These are phyloP conservation scores for Curvularia lunata DNA, from an alignment of 2,329 filamentous ascomycete genomes.

Conservation along the genomic window DNA sequence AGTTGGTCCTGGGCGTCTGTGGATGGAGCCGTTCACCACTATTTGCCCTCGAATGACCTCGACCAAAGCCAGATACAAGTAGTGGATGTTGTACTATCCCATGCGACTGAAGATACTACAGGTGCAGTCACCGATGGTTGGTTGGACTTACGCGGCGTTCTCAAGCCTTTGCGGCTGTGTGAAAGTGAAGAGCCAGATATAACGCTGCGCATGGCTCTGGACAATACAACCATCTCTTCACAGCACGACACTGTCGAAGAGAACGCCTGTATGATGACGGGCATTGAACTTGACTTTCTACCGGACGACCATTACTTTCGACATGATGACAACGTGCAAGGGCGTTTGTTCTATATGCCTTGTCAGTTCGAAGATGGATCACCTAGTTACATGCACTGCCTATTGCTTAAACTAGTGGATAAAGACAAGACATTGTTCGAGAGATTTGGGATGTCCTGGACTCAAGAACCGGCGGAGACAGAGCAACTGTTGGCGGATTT, in stretches of 20 bases:
- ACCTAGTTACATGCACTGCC: no score
- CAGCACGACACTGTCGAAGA: background rate
- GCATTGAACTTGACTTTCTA: background rate
- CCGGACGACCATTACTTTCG: background rate
- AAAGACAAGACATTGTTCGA: background rate
- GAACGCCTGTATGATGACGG: background rate
- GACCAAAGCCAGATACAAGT: conserved; percentile 3
- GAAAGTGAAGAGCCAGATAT: background rate
- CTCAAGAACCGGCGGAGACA: background rate
- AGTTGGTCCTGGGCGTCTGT: conserved; percentile 24
- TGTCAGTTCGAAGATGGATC: background rate
- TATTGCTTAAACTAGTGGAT: conserved; percentile 3
- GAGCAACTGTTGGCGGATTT: conserved; percentile 7
- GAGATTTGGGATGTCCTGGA: background rate
- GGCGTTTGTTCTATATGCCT: conserved; percentile 6
- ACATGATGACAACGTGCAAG: background rate
- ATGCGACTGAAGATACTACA: conserved; percentile 15
- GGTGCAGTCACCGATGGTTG: conserved; percentile 15
- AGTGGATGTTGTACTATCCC: conserved; percentile 7
- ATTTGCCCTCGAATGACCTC: background rate
- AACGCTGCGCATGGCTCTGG: background rate
- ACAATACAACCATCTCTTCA: background rate
- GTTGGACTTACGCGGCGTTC: conserved; percentile 10
- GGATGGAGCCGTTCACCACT: background rate
- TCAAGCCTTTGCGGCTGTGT: conserved; percentile 4